Evolutionary conservation across 768 basidiomycete genomes (phyloP), one percentile per base, ranked within the genome.

Genomic region (Rhodotorula kratochvilovae): DNA sequence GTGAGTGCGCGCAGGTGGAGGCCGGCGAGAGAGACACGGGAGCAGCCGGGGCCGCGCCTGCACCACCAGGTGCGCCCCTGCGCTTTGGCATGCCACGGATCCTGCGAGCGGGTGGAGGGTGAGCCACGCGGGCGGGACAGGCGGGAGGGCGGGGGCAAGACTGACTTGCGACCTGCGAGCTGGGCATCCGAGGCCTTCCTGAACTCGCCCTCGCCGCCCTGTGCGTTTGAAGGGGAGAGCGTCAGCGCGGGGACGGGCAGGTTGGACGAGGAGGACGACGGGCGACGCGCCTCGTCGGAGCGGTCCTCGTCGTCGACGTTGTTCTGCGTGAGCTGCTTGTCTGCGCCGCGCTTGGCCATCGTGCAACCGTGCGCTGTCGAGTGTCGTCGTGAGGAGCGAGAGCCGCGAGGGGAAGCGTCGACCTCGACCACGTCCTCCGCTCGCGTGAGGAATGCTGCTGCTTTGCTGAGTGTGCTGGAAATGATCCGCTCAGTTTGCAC

Each of bases 321-420:
- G 64, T 68, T 51, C 55, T 73, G 67, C 23, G 72, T 70, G 43
- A 74, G 66, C 59, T 74, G 68, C 33, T 62, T 63, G 42, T 74
- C 73, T 13, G 73, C 73, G n/a, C 66, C 73, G 12, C 73, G 68
- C 36, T 74, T 74, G 16, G 36, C 66, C 73, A 74, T 73, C n/a
- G 23, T 54, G 64, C 13, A 15, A 1, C 1, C 25, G 27, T 46
- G 45, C 45, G 45, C n/a, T 11, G 48, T 23, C 48, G 48, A 27
- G n/a, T 53, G n/a, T 13, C 4, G 29, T 17, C 7, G 51, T 5
- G n/a, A 51, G 1, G 16, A 43, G 58, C 17, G 45, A 46, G 45
- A 21, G 19, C 21, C 45, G 45, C 11, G 19, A 23, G 21, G 8
- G n/a, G 17, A 46, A 5, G 45, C 17, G 45, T 5, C 45, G 45